These are phyloP conservation scores for Tylopilus balloui DNA, from an alignment of 768 basidiomycete genomes.

Conservation along the genomic window DNA sequence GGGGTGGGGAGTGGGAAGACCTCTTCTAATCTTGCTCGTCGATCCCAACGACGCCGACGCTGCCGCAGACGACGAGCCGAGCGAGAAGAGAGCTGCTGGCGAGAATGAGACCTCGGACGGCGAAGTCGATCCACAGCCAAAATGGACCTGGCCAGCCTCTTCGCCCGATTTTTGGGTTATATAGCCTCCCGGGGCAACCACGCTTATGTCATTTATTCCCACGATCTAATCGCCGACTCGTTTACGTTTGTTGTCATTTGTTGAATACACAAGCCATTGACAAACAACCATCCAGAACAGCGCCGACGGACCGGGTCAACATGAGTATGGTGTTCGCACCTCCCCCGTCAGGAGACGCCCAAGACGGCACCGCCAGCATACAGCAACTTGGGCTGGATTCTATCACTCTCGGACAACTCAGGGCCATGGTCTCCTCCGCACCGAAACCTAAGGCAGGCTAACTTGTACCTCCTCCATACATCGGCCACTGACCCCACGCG, in stretches of 20 bases:
- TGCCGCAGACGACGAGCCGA: conserved; percentile 38
- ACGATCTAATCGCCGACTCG: conserved; percentile 21
- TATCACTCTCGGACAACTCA: conserved; percentile 78
- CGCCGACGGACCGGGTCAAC: background rate
- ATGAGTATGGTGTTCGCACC: conserved; percentile 36
- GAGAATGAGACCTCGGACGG: conserved; percentile 43
- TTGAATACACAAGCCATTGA: conserved; percentile 26
- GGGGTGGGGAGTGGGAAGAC: conserved; percentile 23
- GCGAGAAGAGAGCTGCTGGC: conserved; percentile 31
- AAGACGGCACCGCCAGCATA: conserved; percentile 28
- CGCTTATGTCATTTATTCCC: conserved; percentile 27
- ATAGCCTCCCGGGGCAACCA: conserved; percentile 12
- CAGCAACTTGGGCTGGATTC: conserved; percentile 56
- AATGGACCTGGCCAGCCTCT: conserved; percentile 23
- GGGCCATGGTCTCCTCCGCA: conserved; percentile 61
- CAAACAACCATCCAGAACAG: conserved; percentile 17
- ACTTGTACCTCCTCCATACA: conserved; percentile 4
- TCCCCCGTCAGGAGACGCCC: conserved; percentile 25
- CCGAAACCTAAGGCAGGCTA: conserved; percentile 70
- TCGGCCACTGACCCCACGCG: conserved; percentile 19
- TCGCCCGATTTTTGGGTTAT: conserved; percentile 23
- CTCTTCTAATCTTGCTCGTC: conserved; percentile 27
- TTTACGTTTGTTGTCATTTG: conserved; percentile 20
- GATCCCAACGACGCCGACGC: conserved; percentile 41
- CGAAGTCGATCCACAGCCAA: conserved; percentile 44